Base-by-base conservation (phyloP, 1,284 basidiomycete species). In the Anthracocystis panici-leucophaei region DNA sequence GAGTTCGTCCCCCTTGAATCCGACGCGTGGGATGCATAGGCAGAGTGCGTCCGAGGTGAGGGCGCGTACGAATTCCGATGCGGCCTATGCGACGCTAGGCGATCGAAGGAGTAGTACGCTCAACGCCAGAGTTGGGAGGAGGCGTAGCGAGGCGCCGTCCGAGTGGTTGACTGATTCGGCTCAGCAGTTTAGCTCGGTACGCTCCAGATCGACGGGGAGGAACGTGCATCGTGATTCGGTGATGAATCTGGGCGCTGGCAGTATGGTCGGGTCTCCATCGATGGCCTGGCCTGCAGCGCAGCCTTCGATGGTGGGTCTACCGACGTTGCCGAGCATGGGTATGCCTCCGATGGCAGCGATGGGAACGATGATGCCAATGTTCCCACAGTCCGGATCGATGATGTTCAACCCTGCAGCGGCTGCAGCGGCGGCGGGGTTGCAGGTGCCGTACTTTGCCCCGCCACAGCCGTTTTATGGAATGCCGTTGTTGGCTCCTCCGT, bases 401-500 rank as follows among this genome's bases (percentile, higher is more conserved):
- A 53, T 55, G 56, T 63, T 65, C 25, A 23, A 53, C 27, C 52
- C 70, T 0, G 57, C 38, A 20, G 44, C 52, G 25, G 44, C 46
- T 2, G 2, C 70, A 0, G 57, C 38, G 20, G 44, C 52, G 25
- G 44, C 46, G 5, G 2, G 57, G 31, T 48, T 57, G 59, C 14
- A 44, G 29, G n/a, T 62, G 48, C 55, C 58, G 38, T 62, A 46
- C 29, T 14, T 56, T 20, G 46, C 70, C 4, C 27, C 27, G 27
- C 27, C 27, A 7, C 27, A 27, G 27, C 7, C 27, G 27, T 27
- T 27, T 8, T 57, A 56, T 6, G 35, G 35, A 8, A 70, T 68
- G 65, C 69, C 74, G 4, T 63, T 72, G 62, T 40, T 67, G 2
- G 62, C 69, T 6, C 73, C 73, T 14, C 60, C 73, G 7, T 61